Percentiles rank a stretch among this genome's conserved stretches.
Evolutionary conservation across 352 stramenopile species (phyloP).

Genomic region (Aphanomyces invadans): DNA sequence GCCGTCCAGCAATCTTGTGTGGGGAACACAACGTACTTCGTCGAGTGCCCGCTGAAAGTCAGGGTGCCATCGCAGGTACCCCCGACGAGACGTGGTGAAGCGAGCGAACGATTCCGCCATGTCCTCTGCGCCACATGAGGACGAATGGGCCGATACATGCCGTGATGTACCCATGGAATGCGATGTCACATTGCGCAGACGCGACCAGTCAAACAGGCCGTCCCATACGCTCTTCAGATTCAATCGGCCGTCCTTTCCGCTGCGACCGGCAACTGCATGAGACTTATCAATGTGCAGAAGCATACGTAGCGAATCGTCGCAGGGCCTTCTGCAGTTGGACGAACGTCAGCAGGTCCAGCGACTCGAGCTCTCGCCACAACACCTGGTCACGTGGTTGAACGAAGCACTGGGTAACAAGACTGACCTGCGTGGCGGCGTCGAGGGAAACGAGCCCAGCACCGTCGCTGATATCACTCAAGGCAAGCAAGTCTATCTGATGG

Average conservation of each 20-base stretch:
- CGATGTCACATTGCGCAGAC: neutral
- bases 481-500: neutral
- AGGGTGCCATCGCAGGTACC: slow-evolving; percentile 4
- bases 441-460: slow-evolving; percentile 61
- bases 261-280: neutral
- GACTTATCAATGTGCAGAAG: neutral
- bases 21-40: neutral
- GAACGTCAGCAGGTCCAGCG: neutral
- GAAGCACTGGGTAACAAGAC: neutral
- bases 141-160: neutral
- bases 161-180: neutral
- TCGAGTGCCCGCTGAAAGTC: neutral
- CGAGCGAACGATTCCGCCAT: neutral
- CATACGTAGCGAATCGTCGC: neutral
- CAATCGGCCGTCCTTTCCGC: neutral
- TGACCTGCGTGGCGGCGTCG: slow-evolving; percentile 29
- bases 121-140: neutral
- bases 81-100: neutral
- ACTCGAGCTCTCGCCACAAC: neutral
- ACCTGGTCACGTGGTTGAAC: neutral
- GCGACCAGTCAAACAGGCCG: slow-evolving; percentile 3
- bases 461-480: neutral
- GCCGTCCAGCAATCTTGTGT: neutral
- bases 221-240: neutral
- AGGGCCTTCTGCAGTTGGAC: neutral